Conservation (phyloP, 331 rosid genomes). For the Telfairia occidentalis region DNA sequence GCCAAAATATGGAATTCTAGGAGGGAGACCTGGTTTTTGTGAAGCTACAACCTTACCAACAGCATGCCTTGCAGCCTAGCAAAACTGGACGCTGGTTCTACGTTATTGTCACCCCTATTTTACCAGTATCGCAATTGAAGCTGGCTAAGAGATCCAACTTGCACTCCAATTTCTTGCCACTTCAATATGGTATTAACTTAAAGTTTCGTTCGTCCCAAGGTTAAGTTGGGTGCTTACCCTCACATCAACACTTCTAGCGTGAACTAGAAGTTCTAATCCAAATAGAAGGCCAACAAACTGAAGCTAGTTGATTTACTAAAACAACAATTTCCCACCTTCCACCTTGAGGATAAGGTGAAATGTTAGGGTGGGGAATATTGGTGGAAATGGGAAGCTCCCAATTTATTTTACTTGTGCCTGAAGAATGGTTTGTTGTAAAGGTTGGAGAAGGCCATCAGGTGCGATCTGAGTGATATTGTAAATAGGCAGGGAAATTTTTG, state of each 20-base stretch:
- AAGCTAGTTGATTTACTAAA: background rate
- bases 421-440: background rate
- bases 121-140: no score
- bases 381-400: background rate
- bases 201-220: background rate
- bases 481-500: background rate
- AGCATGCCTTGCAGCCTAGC: background rate
- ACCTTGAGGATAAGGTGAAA: no score
- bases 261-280: background rate
- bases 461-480: background rate
- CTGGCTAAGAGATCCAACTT: no score
- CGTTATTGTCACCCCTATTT: no score
- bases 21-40: background rate
- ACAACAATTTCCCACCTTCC: background rate
- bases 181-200: background rate
- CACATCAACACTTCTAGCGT: background rate
- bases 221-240: background rate
- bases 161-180: background rate
- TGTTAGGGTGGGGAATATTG: background rate
- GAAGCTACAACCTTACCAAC: background rate
- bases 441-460: background rate
- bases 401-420: background rate
- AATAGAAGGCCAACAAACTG: background rate
- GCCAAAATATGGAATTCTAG: background rate
- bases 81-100: background rate